Percentiles rank a stretch among this genome's conserved stretches.
These are phyloP conservation scores for Bacidia gigantensis DNA, from an alignment of 495 filamentous ascomycete species.

Conservation along the genomic window DNA sequence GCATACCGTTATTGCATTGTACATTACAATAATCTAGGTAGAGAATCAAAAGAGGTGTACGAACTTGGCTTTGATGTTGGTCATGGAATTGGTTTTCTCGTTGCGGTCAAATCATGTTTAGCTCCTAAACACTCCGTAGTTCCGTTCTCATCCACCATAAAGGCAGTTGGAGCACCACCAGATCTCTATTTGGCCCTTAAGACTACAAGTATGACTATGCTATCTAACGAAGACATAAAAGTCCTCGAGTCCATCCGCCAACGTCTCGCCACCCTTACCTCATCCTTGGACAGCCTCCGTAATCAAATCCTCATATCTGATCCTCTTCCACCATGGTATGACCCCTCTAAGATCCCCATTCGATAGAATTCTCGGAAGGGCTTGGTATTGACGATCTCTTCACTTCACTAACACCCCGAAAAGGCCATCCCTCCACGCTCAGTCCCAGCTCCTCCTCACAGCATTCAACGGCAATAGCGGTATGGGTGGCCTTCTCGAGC, in stretches of 20 bases:
- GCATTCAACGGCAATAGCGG: too few relatives aligned
- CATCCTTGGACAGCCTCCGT: slow-evolving; percentile 50
- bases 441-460: slow-evolving; percentile 50
- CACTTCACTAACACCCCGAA: too few relatives aligned
- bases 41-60: too few relatives aligned
- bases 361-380: neutral
- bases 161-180: too few relatives aligned
- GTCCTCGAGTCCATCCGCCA: slow-evolving; percentile 62
- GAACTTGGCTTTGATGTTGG: neutral
- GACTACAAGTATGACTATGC: slow-evolving; percentile 38
- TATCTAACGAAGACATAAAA: slow-evolving; percentile 50
- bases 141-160: too few relatives aligned
- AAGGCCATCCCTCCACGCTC: slow-evolving; percentile 59
- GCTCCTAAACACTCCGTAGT: too few relatives aligned
- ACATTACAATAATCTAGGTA: neutral
- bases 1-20: slow-evolving; percentile 1
- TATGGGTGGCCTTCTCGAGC: slow-evolving; percentile 10
- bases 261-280: slow-evolving; percentile 53
- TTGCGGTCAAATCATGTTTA: too few relatives aligned
- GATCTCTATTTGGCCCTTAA: too few relatives aligned
- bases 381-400: too few relatives aligned
- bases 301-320: slow-evolving; percentile 37
- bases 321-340: slow-evolving; percentile 48
- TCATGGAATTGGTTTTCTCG: neutral
- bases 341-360: neutral